Conservation (phyloP, 2,329 filamentous ascomycete species). For the Hymenoscyphus repandus region DNA sequence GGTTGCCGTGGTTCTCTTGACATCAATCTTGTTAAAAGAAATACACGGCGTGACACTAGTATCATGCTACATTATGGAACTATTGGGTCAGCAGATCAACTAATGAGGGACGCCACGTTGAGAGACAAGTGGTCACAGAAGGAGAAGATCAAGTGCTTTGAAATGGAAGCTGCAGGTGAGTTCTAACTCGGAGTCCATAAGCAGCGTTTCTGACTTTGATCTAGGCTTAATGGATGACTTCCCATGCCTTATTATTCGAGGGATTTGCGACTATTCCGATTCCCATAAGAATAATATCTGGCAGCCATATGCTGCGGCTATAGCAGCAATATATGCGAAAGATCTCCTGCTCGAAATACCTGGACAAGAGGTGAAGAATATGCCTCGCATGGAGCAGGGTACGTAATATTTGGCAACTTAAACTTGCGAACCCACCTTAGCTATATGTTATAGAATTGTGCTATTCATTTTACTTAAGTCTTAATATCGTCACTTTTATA, state of each 20-base stretch:
- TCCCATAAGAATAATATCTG: constrained; percentile 12
- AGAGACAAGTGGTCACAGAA: background rate
- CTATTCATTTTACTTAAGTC: no score
- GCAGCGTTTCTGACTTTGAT: background rate
- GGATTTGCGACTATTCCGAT: constrained; percentile 17
- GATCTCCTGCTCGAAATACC: constrained; percentile 3
- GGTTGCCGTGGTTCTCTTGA: background rate
- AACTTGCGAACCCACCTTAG: no score
- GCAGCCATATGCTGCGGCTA: constrained; percentile 11
- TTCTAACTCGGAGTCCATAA: background rate
- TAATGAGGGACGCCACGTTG: constrained; percentile 9
- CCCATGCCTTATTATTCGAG: constrained; percentile 14
- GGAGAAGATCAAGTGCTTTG: constrained; percentile 10
- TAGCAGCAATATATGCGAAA: constrained; percentile 12
- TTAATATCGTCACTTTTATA: background rate
- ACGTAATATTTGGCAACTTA: no score
- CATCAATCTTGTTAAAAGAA: background rate
- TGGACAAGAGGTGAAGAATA: background rate
- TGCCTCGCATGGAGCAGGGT: background rate
- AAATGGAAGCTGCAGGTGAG: constrained; percentile 15
- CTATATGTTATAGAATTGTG: no score
- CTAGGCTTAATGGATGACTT: constrained; percentile 8
- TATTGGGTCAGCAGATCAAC: constrained; percentile 12
- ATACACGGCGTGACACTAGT: background rate
- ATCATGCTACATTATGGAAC: constrained; percentile 8